Base-by-base conservation (phyloP, 1,284 basidiomycete species). In the Apiotrichum domesticum region DNA sequence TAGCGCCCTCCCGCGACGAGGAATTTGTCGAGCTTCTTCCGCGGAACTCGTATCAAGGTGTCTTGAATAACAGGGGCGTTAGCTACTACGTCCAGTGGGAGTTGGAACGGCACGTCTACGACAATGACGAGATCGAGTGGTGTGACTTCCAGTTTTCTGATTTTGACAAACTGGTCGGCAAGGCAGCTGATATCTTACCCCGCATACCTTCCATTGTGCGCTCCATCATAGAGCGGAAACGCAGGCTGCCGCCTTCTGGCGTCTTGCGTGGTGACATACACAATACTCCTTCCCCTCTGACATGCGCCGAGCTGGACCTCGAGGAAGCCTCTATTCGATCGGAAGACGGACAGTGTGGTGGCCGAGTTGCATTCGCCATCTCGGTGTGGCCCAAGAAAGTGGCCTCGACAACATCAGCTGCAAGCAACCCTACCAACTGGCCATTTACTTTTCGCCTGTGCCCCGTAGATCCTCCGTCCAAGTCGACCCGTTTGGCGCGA, bases 51-150 rank as follows among this genome's bases (percentile, higher is more conserved):
- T 39, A 39, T 13, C 37, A 52, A 46, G 3, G 58, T 59, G 39
- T 54, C 45, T 1, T 66, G 66, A 60, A 63, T 45, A 54, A 52
- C 32, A 15, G 50, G 4, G 57, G 56, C 8, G 42, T 71, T n/a
- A 50, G 43, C 5, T 71, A 65, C 35, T 59, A 60, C 10, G 62
- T 70, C 2, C 71, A 70, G 54, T 71, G 68, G 69, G 68, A 70
- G 46, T 49, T 71, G 3, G 59, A 67, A 15, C 46, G 65, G 14
- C 56, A 54, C 9, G 29, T 72, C 15, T 29, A 50, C 10, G 13
- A 29, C 15, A 40, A 33, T 13, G 32, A 14, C 8, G 39, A 1
- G n/a, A 6, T 67, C 0, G 29, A 45, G 0, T 68, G 68, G 65
- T 47, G 46, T 2, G 62, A 70, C 44, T 39, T 72, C 35, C 10